Percentiles rank a stretch among this genome's conserved stretches.
Evolutionary conservation across 1,139 yeast genomes (phyloP).

Genomic region (Protomyces macrosporus): DNA sequence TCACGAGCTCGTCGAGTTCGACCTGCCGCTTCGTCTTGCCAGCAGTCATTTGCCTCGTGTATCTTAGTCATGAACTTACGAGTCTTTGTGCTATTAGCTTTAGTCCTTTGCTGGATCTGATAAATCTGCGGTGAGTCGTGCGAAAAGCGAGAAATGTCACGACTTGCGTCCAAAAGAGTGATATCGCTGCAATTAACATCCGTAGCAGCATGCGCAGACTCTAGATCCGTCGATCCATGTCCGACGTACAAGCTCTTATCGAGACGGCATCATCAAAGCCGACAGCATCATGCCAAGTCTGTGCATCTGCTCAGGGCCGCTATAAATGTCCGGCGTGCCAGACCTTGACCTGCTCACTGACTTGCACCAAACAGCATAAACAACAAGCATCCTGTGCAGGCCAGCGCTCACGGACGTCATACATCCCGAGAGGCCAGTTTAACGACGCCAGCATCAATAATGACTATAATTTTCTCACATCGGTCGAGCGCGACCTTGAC

Average conservation of each 20-base stretch:
- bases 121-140: too few relatives aligned
- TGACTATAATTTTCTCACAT: constrained; percentile 72
- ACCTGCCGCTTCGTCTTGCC: too few relatives aligned
- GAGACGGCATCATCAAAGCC: not conserved
- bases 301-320: constrained; percentile 39
- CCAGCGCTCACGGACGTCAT: constrained; percentile 54
- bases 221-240: too few relatives aligned
- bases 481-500: constrained; percentile 58
- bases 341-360: constrained; percentile 60
- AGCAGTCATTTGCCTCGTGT: too few relatives aligned
- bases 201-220: too few relatives aligned
- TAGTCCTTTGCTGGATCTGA: too few relatives aligned
- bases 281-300: not conserved
- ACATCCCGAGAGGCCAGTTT: constrained; percentile 46
- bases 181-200: too few relatives aligned
- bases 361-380: constrained; percentile 70
- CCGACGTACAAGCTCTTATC: not conserved
- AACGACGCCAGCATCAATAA: constrained; percentile 54
- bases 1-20: too few relatives aligned
- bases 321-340: constrained; percentile 85
- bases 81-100: too few relatives aligned
- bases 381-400: constrained; percentile 62
- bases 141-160: too few relatives aligned
- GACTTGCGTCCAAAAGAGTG: too few relatives aligned
- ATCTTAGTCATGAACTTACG: too few relatives aligned